A percentile compares a stretch with the other conserved stretches of the same genome.
Evolutionary conservation across 805 yeast genomes (phyloP).

Genomic region (Saturnispora diversa): DNA sequence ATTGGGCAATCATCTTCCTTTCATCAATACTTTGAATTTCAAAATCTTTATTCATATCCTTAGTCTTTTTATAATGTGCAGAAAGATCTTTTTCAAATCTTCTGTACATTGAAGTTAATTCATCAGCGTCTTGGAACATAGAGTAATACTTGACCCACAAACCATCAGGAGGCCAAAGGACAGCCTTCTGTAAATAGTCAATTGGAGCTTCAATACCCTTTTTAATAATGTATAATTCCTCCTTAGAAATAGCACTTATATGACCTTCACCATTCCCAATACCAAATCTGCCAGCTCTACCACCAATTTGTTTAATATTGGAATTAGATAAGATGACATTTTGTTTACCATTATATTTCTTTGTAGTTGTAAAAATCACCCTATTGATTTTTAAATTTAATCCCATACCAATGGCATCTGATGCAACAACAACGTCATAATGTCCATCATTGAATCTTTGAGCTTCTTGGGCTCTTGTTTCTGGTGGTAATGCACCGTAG

Average conservation of each 20-base stretch:
- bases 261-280: constrained; percentile 34
- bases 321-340: constrained; percentile 47
- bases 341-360: constrained; percentile 62
- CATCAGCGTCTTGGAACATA: constrained; percentile 45
- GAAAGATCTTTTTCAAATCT: constrained; percentile 38
- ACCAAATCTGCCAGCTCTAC: constrained; percentile 83
- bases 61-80: constrained; percentile 16
- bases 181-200: constrained; percentile 48
- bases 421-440: constrained; percentile 80
- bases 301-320: constrained; percentile 85
- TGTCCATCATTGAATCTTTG: constrained; percentile 67
- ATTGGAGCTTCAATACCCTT: constrained; percentile 45
- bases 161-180: constrained; percentile 72
- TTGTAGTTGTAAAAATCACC: constrained; percentile 59
- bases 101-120: constrained; percentile 38
- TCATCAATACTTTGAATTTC: constrained; percentile 25
- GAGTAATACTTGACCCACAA: constrained; percentile 62
- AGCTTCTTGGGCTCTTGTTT: constrained; percentile 83
- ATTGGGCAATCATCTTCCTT: constrained; percentile 20
- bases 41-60: constrained; percentile 19
- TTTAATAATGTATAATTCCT: constrained; percentile 39
- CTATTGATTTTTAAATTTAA: constrained; percentile 77
- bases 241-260: constrained; percentile 44
- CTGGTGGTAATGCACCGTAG: constrained; percentile 95
- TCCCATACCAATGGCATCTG: constrained; percentile 98